phyloP scores from a whole-genome alignment of 345 rosid genomes.

The Rhodamnia rubescens region DNA sequence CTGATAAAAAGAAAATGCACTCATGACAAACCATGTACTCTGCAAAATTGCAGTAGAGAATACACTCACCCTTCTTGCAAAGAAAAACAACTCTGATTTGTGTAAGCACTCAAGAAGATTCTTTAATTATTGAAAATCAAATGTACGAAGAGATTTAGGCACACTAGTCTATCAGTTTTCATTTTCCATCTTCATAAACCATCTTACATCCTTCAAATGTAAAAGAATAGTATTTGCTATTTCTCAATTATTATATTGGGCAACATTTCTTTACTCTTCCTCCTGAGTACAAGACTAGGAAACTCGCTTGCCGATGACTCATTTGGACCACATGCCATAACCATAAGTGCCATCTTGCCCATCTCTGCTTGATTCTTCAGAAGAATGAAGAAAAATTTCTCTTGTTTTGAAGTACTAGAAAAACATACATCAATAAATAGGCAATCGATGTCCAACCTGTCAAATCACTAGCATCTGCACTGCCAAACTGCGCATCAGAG shows the following conservation, averaged over 20 bases:
- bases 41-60: not conserved
- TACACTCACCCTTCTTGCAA: not conserved
- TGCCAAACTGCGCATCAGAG: constrained; percentile 82
- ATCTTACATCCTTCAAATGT: not conserved
- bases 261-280: not conserved
- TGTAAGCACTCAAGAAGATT: not conserved
- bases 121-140: not conserved
- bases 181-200: not conserved
- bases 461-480: constrained; percentile 80
- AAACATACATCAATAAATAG: not conserved
- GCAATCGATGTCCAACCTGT: constrained; percentile 45
- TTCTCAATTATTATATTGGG: not conserved
- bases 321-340: not conserved
- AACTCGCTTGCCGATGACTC: not conserved
- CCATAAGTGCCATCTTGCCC: not conserved
- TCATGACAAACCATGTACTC: not conserved
- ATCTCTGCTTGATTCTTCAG: not conserved
- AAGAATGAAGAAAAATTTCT: not conserved
- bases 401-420: not conserved
- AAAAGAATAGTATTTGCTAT: not conserved
- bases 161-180: not conserved
- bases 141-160: not conserved
- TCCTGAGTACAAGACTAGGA: not conserved
- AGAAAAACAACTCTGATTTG: not conserved
- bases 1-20: not conserved